Base-by-base conservation (phyloP, 140 eudicot species). In the Flaveria floridana region DNA sequence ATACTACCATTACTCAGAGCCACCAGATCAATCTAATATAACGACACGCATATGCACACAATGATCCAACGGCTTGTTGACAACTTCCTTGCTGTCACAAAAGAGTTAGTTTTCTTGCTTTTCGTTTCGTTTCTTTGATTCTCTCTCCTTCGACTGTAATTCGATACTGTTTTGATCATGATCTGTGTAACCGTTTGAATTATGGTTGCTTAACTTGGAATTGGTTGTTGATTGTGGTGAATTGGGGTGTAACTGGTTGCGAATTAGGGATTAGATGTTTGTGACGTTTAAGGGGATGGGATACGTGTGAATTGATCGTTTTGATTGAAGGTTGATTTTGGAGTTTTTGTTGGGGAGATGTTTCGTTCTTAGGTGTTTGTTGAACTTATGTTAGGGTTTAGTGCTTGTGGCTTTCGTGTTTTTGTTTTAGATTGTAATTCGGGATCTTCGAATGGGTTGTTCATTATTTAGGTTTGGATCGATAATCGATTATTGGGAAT, bases 51-150 rank as follows among this genome's bases (percentile, higher is more conserved):
- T 39, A 44, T 47, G 41, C 50, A 69, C 53, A 39, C 53, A 52
- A 81, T 83, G 79, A 88, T 94, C 86, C 97, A 90, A 80, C 85
- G 97, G 59, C 48, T 75, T 68, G 97, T 94, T 82, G 99, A 94
- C 87, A 86, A 88, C 85, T 85, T 84, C 84, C 89, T 94, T 76
- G 99, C 97, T 72, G 86, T 90, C 79, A 85, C 96, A 71, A 90
- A 94, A 82, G 99, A 94, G 99, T 94, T 71, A 82, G 86, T 73
- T 48, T 84, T 64, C 4, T 18, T 34, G 7, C 12, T 1, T 39
- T 11, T 11, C 14, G 12, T 44, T 44, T 44, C 14, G 10, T 0
- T 44, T 44, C 50, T 44, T 14, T 34, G 8, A 34, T 28, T 63
- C 70, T 68, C 26, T 79, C 46, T 57, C 44, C 39, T 79, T 72